phyloP scores from a whole-genome alignment of 1,284 basidiomycete species.

The Heterobasidion parviporum region DNA sequence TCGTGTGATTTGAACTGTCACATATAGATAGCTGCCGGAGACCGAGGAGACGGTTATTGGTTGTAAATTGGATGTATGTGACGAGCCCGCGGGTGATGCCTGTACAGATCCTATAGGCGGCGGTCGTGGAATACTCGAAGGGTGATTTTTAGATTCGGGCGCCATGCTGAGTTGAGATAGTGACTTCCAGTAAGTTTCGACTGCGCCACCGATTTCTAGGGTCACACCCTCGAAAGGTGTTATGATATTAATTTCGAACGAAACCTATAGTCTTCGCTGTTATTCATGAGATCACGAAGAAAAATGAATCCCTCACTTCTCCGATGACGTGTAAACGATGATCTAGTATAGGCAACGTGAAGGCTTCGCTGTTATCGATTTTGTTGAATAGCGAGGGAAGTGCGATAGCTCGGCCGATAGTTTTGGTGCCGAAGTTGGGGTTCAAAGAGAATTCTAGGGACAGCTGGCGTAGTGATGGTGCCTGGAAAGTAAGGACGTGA shows the following conservation, averaged over 20 bases:
- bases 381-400: slow-evolving; percentile 69
- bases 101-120: slow-evolving; percentile 15
- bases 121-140: slow-evolving; percentile 18
- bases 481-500: slow-evolving; percentile 88
- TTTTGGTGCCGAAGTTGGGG: slow-evolving; percentile 98
- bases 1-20: slow-evolving; percentile 86
- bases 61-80: slow-evolving; percentile 43
- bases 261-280: slow-evolving; percentile 43
- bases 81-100: slow-evolving; percentile 11
- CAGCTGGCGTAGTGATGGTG: slow-evolving; percentile 59
- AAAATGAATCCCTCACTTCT: slow-evolving; percentile 46
- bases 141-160: slow-evolving; percentile 19
- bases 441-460: slow-evolving; percentile 92
- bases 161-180: slow-evolving; percentile 37
- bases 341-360: slow-evolving; percentile 84
- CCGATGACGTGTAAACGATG: slow-evolving; percentile 92
- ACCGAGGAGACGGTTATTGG: slow-evolving; percentile 77
- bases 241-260: slow-evolving; percentile 85
- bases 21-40: slow-evolving; percentile 79
- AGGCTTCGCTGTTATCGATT: slow-evolving; percentile 45
- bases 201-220: slow-evolving; percentile 90
- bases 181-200: slow-evolving; percentile 98
- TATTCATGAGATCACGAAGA: slow-evolving; percentile 3
- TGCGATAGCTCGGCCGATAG: slow-evolving; percentile 90
- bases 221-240: slow-evolving; percentile 90